Conservation (phyloP, 352 stramenopile genomes). For the Globisporangium canariense region DNA sequence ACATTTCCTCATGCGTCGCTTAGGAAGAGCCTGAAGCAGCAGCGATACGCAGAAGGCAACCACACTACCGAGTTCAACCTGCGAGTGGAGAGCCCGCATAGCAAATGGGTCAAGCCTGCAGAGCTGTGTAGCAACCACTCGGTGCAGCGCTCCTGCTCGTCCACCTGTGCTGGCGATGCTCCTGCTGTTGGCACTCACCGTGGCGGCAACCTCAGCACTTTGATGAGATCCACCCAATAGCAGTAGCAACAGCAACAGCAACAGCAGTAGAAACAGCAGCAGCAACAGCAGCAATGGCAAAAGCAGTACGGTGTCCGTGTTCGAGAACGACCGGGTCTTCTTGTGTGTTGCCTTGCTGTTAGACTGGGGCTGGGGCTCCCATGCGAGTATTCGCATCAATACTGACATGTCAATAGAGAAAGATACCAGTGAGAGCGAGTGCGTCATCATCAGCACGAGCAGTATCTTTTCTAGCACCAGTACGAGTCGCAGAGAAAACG, state of each 20-base stretch:
- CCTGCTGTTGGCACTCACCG: neutral
- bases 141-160: constrained; percentile 11
- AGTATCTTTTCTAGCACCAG: constrained; percentile 2
- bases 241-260: neutral
- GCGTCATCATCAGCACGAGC: no score
- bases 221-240: no score
- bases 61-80: constrained; percentile 21
- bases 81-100: constrained; percentile 10
- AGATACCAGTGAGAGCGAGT: no score
- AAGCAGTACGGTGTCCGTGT: neutral
- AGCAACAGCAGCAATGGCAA: no score
- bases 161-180: neutral
- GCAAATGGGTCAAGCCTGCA: neutral
- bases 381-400: no score
- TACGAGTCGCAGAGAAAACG: neutral
- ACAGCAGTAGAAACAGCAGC: neutral
- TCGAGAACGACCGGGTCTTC: constrained; percentile 20
- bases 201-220: neutral
- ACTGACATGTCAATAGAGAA: no score
- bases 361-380: no score
- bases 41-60: constrained; percentile 18
- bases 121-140: constrained; percentile 2
- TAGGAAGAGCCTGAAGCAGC: neutral
- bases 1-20: neutral
- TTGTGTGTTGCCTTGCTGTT: neutral